Conservation (phyloP, 805 yeast species). For the Teunomyces funiuensis region DNA sequence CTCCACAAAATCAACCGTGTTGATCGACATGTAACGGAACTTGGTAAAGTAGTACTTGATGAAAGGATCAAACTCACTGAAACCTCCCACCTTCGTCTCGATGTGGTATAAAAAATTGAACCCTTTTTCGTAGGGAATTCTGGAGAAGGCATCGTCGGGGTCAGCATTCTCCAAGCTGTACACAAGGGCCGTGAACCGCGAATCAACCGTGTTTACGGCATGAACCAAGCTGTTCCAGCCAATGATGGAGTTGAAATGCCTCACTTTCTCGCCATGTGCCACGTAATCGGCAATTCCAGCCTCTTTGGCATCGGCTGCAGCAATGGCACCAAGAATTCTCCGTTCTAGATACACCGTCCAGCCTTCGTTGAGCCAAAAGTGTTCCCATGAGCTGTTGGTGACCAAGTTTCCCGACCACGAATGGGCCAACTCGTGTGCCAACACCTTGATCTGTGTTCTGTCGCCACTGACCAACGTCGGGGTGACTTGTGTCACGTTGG, state of each 20-base stretch:
- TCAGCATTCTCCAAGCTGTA: slow-evolving; percentile 71
- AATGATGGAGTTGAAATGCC: slow-evolving; percentile 80
- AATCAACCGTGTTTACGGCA: slow-evolving; percentile 60
- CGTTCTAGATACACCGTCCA: slow-evolving; percentile 94
- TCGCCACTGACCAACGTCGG: slow-evolving; percentile 87
- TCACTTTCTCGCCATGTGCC: slow-evolving; percentile 65
- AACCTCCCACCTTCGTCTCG: slow-evolving; percentile 26
- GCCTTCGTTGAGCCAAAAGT: slow-evolving; percentile 93
- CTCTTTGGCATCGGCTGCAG: slow-evolving; percentile 20
- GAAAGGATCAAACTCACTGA: slow-evolving; percentile 25
- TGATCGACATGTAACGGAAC: slow-evolving; percentile 28
- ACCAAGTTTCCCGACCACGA: slow-evolving; percentile 92
- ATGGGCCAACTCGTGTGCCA: slow-evolving; percentile 92
- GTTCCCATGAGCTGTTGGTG: slow-evolving; percentile 89
- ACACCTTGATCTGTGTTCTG: slow-evolving; percentile 80
- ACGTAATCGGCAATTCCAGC: slow-evolving; percentile 10
- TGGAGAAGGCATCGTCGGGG: slow-evolving; percentile 87
- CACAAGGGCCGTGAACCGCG: slow-evolving; percentile 46
- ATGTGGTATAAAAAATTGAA: slow-evolving; percentile 53
- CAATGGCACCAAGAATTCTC: slow-evolving; percentile 68
- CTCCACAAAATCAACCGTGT: slow-evolving; percentile 26
- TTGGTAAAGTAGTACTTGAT: slow-evolving; percentile 29
- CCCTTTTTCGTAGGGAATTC: slow-evolving; percentile 92
- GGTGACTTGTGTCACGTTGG: slow-evolving; percentile 86
- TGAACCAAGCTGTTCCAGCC: slow-evolving; percentile 85